Evolutionary conservation across 2,329 filamentous ascomycete genomes (phyloP), one percentile per base, ranked within the genome.

Genomic region (Phoma herbarum): DNA sequence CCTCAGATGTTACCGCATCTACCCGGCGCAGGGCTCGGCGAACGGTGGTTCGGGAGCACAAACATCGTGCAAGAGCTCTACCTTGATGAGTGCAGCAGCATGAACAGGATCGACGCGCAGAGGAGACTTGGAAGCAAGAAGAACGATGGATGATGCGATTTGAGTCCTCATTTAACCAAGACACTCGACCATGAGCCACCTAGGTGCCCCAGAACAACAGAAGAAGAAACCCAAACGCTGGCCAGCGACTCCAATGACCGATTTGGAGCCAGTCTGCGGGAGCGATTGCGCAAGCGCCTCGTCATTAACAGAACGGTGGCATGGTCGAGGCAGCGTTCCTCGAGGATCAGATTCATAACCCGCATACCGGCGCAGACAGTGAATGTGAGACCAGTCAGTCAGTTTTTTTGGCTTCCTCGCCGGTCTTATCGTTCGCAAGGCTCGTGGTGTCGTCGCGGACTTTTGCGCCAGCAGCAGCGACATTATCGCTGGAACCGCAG

Each of bases 61-160:
- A 64, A 69, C 59, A 28, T 73, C 25, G 66, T 74, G 41, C 70
- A 75, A 45, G 69, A 65, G 43, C 59, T 75, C 4, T 72, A 68
- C 58, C 49, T 75, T 26, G 73, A 75, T 54, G 73, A 75, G 57
- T 73, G 70, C 66, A 72, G 69, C 49, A 71, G 70, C 39, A 61
- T 74, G 66, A 69, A 75, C 52, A 59, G 73, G 46, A 73, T 75
- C 42, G 56, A 58, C 16, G 52, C 55, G 8, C 55, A 49, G 50
- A 53, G 45, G 25, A 37, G 37, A 12, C 28, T 45, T 22, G 7
- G 29, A 7, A n/a, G 31, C 1, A 56, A 39, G 29, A 23, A 37
- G 7, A 29, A 45, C n/a, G 23, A 29, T 23, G 18, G 18, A 10
- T 56, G 29, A 56, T 39, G 18, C 2, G 16, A 7, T 18, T 35